Conservation (phyloP, 2,329 filamentous ascomycete species). For the Chrysosporium queenslandicum region DNA sequence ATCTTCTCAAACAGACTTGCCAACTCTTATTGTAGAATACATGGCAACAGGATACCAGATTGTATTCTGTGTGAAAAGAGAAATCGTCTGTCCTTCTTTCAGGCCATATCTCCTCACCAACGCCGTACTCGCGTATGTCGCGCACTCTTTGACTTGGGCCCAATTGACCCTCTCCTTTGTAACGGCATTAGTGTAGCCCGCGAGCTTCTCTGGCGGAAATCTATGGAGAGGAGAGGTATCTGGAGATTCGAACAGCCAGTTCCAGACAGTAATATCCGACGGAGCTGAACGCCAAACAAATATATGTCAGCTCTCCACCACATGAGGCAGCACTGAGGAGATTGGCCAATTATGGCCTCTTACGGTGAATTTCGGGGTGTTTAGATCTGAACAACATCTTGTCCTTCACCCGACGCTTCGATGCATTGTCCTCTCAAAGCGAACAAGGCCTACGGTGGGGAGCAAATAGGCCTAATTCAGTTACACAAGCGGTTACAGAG, state of each 20-base stretch:
- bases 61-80: constrained; percentile 54
- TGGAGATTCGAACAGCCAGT: constrained; percentile 48
- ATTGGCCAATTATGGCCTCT: background rate
- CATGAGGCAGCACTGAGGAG: background rate
- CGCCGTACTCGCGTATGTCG: constrained; percentile 51
- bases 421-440: too few relatives aligned
- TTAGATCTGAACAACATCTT: constrained; percentile 11
- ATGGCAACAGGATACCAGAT: constrained; percentile 60
- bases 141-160: constrained; percentile 46
- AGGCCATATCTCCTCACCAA: constrained; percentile 49
- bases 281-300: constrained; percentile 36
- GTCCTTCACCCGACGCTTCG: too few relatives aligned
- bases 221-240: constrained; percentile 38
- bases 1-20: background rate
- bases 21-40: constrained; percentile 43
- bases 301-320: background rate
- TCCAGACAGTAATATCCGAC: constrained; percentile 47
- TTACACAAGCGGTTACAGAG: too few relatives aligned
- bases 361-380: constrained; percentile 7
- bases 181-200: constrained; percentile 49
- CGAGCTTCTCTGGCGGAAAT: constrained; percentile 33
- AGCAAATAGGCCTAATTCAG: too few relatives aligned
- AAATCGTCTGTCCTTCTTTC: constrained; percentile 45
- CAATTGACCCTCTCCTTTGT: constrained; percentile 52
- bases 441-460: too few relatives aligned